Conservation (phyloP, 495 filamentous ascomycete genomes). For the Thermochaetoides thermophila region DNA sequence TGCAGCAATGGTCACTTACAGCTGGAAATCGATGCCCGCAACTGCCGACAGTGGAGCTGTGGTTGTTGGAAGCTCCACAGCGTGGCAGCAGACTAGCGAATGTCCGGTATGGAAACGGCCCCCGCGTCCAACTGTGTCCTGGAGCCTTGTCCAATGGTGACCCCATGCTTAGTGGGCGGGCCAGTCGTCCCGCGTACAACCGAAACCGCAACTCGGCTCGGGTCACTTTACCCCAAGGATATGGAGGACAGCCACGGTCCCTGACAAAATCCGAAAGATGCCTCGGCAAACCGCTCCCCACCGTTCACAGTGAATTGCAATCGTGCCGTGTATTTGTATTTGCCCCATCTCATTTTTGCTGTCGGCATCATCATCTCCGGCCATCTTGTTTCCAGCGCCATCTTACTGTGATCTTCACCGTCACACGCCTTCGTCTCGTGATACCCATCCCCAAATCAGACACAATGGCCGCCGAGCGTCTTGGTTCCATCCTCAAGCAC, state of each 20-base stretch:
- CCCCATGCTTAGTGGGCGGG: too few relatives aligned
- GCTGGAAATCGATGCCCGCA: too few relatives aligned
- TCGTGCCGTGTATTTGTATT: constrained; percentile 1
- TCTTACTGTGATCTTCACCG: not conserved
- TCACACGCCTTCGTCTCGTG: not conserved
- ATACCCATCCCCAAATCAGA: constrained; percentile 3
- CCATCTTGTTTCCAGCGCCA: not conserved
- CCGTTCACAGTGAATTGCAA: constrained; percentile 1
- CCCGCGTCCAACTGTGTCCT: too few relatives aligned
- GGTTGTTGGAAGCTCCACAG: not conserved
- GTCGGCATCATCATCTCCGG: not conserved
- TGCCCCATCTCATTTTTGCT: not conserved
- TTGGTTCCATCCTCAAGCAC: constrained; percentile 78
- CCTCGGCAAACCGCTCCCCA: constrained; percentile 14
- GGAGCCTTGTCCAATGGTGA: too few relatives aligned
- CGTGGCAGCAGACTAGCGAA: too few relatives aligned
- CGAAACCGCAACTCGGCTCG: constrained; percentile 1
- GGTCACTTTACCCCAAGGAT: constrained; percentile 10
- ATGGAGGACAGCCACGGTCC: not conserved
- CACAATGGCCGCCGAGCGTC: constrained; percentile 72
- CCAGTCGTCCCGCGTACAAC: constrained; percentile 7
- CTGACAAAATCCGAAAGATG: constrained; percentile 7
- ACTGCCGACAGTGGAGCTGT: constrained; percentile 6
- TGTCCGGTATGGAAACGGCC: too few relatives aligned
- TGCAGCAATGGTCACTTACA: too few relatives aligned